Conservation (phyloP, 2,329 filamentous ascomycete species). For the Curvularia sp. region DNA sequence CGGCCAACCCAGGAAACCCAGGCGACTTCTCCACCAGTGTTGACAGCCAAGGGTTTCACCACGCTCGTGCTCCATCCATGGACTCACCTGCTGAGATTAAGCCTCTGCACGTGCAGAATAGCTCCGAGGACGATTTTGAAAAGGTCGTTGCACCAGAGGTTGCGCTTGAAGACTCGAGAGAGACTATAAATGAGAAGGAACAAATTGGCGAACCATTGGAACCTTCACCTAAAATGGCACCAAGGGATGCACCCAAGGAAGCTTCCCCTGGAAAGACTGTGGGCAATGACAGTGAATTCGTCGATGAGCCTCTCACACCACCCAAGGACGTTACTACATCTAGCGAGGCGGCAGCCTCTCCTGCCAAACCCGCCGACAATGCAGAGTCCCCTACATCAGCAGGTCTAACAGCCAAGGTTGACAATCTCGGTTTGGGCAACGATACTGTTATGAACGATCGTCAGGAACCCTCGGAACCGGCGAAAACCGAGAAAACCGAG, state of each 20-base stretch:
- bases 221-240: constrained; percentile 55
- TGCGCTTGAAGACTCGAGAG: constrained; percentile 69
- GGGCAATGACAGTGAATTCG: constrained; percentile 70
- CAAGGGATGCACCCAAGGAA: constrained; percentile 40
- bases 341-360: constrained; percentile 26
- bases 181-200: constrained; percentile 60
- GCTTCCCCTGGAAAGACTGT: constrained; percentile 31
- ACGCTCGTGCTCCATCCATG: constrained; percentile 56
- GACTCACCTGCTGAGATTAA: constrained; percentile 71
- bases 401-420: constrained; percentile 63
- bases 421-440: constrained; percentile 66
- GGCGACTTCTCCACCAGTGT: constrained; percentile 60
- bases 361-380: constrained; percentile 38
- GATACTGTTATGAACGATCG: constrained; percentile 59
- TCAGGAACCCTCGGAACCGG: constrained; percentile 29
- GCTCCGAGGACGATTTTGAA: constrained; percentile 91
- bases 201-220: constrained; percentile 49
- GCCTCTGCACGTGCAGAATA: constrained; percentile 78
- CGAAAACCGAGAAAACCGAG: constrained; percentile 34
- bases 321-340: constrained; percentile 35
- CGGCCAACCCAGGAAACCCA: constrained; percentile 64
- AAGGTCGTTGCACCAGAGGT: constrained; percentile 77
- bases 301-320: constrained; percentile 78
- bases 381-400: constrained; percentile 59
- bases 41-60: constrained; percentile 61